Evolutionary conservation across 164 flowering plant genomes (phyloP).

Genomic region (Umbilicus rupestris): DNA sequence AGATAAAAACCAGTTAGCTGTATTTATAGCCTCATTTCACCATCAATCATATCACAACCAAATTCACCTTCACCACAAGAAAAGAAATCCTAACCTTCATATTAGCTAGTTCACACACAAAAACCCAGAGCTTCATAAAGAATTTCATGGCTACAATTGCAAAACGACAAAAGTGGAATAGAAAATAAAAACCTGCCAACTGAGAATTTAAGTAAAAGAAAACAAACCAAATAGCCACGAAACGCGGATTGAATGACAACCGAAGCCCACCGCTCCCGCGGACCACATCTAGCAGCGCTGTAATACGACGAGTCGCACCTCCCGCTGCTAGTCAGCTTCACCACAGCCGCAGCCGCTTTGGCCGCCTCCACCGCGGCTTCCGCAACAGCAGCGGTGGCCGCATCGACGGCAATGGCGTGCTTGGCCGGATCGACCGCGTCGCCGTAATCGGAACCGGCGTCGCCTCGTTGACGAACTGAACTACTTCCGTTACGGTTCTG

Average conservation of each 20-base stretch:
- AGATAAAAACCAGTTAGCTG: background rate
- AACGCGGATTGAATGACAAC: slow-evolving; percentile 67
- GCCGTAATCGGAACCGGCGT: too few relatives aligned
- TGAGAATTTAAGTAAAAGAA: too few relatives aligned
- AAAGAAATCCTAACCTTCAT: too few relatives aligned
- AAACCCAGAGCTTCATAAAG: too few relatives aligned
- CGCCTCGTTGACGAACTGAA: background rate
- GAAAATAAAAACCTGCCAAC: too few relatives aligned
- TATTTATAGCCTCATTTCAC: background rate
- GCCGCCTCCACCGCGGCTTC: slow-evolving; percentile 85
- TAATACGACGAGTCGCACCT: slow-evolving; percentile 15
- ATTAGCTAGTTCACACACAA: too few relatives aligned
- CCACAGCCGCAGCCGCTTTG: slow-evolving; percentile 78
- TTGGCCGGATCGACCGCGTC: slow-evolving; percentile 38
- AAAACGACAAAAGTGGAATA: too few relatives aligned
- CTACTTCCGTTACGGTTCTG: background rate
- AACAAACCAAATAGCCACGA: slow-evolving; percentile 71
- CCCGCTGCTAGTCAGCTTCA: slow-evolving; percentile 44
- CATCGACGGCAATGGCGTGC: slow-evolving; percentile 87
- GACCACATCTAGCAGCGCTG: slow-evolving; percentile 12
- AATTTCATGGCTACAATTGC: too few relatives aligned
- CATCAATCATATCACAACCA: background rate
- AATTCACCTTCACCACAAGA: background rate
- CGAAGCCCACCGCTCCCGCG: slow-evolving; percentile 36
- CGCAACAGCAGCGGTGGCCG: slow-evolving; percentile 81